Evolutionary conservation across 2,329 filamentous ascomycete genomes (phyloP).

Genomic region (Hypoxylon sp.): DNA sequence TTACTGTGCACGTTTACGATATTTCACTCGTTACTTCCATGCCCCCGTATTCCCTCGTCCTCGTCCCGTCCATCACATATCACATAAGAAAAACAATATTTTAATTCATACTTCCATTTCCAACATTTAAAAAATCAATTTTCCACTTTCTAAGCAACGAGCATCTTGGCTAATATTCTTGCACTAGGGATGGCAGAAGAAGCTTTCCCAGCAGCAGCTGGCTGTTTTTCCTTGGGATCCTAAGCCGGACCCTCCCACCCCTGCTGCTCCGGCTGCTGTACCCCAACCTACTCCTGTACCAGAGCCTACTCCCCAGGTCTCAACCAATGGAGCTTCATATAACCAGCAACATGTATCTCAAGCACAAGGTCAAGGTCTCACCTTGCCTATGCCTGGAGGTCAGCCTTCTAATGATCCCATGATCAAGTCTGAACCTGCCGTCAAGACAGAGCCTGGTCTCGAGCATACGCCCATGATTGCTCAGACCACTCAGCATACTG

Average conservation of each 20-base stretch:
- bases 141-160: neutral
- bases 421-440: slow-evolving; percentile 61
- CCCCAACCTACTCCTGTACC: slow-evolving; percentile 47
- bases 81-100: slow-evolving; percentile 22
- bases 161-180: slow-evolving; percentile 37
- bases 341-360: slow-evolving; percentile 50
- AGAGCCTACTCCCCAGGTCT: slow-evolving; percentile 41
- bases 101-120: too few relatives aligned
- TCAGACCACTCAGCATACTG: slow-evolving; percentile 55
- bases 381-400: slow-evolving; percentile 46
- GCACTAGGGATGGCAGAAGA: slow-evolving; percentile 90
- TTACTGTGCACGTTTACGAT: slow-evolving; percentile 39
- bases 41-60: neutral
- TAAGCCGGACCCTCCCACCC: slow-evolving; percentile 73
- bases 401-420: slow-evolving; percentile 55
- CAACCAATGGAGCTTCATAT: slow-evolving; percentile 51
- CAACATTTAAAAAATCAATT: neutral
- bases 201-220: slow-evolving; percentile 86
- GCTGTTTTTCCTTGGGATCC: slow-evolving; percentile 97
- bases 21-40: slow-evolving; percentile 42
- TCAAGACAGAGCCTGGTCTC: slow-evolving; percentile 66
- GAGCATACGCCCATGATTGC: slow-evolving; percentile 58
- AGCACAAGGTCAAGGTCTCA: slow-evolving; percentile 45
- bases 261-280: slow-evolving; percentile 56
- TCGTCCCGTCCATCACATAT: neutral